Evolutionary conservation across 1,284 basidiomycete genomes (phyloP).

Genomic region (Trichosporon faecale): DNA sequence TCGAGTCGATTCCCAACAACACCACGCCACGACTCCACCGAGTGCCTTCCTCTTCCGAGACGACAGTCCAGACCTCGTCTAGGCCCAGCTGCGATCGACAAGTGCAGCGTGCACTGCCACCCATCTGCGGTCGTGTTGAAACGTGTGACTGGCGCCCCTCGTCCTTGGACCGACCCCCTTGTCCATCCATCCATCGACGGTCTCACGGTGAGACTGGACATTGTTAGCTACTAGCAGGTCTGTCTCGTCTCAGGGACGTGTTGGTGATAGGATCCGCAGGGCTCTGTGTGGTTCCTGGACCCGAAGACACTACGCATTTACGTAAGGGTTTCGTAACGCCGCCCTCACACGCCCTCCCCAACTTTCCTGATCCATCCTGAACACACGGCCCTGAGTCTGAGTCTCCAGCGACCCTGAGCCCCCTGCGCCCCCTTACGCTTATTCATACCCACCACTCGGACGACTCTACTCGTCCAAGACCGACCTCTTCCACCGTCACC

Average conservation of each 20-base stretch:
- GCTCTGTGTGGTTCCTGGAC: background rate
- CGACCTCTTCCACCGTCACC: background rate
- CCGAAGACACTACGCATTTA: conserved; percentile 7
- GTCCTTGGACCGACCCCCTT: background rate
- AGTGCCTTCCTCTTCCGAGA: background rate
- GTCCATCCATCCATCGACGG: background rate
- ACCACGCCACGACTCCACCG: background rate
- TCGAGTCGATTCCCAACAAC: background rate
- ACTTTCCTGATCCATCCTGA: background rate
- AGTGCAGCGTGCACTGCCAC: background rate
- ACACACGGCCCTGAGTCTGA: background rate
- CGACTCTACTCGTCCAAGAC: background rate
- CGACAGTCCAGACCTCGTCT: background rate
- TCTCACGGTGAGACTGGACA: background rate
- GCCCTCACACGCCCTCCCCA: background rate
- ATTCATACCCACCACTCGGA: conserved; percentile 4
- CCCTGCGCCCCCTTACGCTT: conserved; percentile 8
- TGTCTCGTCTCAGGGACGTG: background rate
- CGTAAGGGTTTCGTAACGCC: conserved; percentile 10
- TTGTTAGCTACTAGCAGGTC: background rate
- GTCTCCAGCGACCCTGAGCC: background rate
- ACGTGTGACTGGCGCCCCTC: background rate
- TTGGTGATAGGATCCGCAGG: conserved; percentile 8
- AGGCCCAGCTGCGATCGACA: too few species aligned
- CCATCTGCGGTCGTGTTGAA: background rate